These are phyloP conservation scores for Aspergillus cristatus DNA, from an alignment of 495 filamentous ascomycete species.

Conservation along the genomic window DNA sequence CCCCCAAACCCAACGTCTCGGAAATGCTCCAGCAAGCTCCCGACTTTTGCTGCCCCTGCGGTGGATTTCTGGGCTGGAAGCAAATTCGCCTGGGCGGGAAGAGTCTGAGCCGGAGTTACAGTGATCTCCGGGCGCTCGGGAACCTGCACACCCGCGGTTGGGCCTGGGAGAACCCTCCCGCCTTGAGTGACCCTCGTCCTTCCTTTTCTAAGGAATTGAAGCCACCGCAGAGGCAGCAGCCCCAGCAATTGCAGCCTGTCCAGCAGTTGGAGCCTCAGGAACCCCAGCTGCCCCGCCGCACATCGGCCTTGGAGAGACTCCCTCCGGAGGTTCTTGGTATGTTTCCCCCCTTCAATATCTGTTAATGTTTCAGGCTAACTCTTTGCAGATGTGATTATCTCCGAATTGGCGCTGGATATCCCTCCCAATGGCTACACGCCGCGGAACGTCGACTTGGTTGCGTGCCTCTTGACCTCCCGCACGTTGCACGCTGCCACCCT, in stretches of 20 bases:
- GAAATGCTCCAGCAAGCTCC: conserved; percentile 36
- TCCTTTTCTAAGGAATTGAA: no score
- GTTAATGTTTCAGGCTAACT: conserved; percentile 3
- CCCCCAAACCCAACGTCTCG: conserved; percentile 25
- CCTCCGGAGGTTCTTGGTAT: conserved; percentile 67
- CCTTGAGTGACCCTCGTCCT: conserved; percentile 2
- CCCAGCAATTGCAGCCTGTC: conserved; percentile 21
- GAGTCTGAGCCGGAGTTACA: conserved; percentile 62
- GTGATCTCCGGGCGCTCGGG: conserved; percentile 51
- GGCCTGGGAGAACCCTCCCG: conserved; percentile 41
- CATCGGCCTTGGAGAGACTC: conserved; percentile 52
- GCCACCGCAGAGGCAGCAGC: no score
- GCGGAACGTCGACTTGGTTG: conserved; percentile 75
- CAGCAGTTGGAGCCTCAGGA: no score
- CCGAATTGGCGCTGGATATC: conserved; percentile 62
- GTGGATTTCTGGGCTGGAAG: conserved; percentile 65
- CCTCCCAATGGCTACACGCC: conserved; percentile 70
- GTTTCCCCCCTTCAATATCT: conserved; percentile 11
- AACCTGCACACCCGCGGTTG: conserved; percentile 39
- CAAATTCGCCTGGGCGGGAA: conserved; percentile 56
- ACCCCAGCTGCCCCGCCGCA: conserved; percentile 19
- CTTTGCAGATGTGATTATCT: conserved; percentile 62
- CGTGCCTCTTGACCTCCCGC: conserved; percentile 65
- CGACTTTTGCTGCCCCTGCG: conserved; percentile 62
- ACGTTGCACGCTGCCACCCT: conserved; percentile 69